A percentile compares a stretch with the other conserved stretches of the same genome.
phyloP scores from a whole-genome alignment of 768 basidiomycete genomes.

The Phanerochaete carnosa region DNA sequence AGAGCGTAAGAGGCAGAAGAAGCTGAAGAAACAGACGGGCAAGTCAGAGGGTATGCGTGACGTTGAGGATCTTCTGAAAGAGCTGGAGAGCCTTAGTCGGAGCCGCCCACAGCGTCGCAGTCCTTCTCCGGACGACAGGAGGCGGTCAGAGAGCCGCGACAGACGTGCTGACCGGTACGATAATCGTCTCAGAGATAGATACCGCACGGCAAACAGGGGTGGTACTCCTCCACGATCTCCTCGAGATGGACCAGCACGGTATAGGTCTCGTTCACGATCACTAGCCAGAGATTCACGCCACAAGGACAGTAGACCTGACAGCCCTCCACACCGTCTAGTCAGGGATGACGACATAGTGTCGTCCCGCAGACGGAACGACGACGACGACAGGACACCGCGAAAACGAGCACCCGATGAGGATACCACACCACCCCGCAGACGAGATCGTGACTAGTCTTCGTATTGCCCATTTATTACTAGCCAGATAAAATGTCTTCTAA shows the following conservation, averaged over 20 bases:
- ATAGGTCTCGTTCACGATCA: neutral
- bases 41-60: conserved; percentile 64
- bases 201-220: neutral
- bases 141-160: conserved; percentile 1
- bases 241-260: neutral
- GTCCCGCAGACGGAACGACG: neutral
- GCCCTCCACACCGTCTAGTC: too few species aligned
- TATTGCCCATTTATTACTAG: neutral
- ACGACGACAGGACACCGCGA: neutral
- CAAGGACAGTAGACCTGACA: neutral
- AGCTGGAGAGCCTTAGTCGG: conserved; percentile 32
- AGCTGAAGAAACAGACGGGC: conserved; percentile 42
- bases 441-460: neutral
- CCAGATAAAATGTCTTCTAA: conserved; percentile 26
- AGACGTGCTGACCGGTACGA: neutral
- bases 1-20: conserved; percentile 71
- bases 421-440: conserved; percentile 2
- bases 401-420: conserved; percentile 1
- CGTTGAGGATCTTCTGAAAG: conserved; percentile 63
- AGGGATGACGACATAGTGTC: neutral
- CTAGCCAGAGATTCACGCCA: neutral
- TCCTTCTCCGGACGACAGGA: neutral
- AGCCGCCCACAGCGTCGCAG: neutral
- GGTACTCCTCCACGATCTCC: neutral
- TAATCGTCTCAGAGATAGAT: neutral